Evolutionary conservation across 371 early-diverging fungal genomes (phyloP).

Genomic region (Syncephalastrum racemosum): DNA sequence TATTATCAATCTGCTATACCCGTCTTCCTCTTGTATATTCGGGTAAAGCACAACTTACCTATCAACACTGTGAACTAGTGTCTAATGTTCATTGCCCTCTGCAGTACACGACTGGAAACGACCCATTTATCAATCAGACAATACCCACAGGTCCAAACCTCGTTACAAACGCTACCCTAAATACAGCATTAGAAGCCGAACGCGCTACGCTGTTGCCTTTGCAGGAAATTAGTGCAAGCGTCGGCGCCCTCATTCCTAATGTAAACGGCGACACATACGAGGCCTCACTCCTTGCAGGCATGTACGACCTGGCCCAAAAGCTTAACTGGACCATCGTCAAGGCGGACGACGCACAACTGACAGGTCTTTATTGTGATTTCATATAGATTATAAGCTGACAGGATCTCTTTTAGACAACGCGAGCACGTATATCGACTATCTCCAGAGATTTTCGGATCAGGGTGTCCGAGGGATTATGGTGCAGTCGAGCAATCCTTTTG

Average conservation of each 20-base stretch:
- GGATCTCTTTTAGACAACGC: too few relatives aligned
- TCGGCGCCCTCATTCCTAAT: constrained; percentile 21
- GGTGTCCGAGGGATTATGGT: constrained; percentile 20
- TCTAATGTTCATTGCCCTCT: background rate
- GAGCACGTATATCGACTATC: background rate
- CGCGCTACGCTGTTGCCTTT: constrained; percentile 33
- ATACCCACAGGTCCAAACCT: constrained; percentile 32
- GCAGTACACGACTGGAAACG: constrained; percentile 37
- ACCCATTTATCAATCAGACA: constrained; percentile 28
- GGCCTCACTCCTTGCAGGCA: constrained; percentile 27
- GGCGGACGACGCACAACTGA: constrained; percentile 12
- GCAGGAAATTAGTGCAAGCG: constrained; percentile 8
- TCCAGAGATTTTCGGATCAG: constrained; percentile 6
- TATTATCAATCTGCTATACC: constrained; percentile 51
- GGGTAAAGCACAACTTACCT: constrained; percentile 13
- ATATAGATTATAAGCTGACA: too few relatives aligned
- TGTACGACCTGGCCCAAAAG: constrained; percentile 22
- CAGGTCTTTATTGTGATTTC: background rate
- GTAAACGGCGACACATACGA: constrained; percentile 27
- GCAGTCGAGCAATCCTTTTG: constrained; percentile 19
- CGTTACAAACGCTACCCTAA: constrained; percentile 26
- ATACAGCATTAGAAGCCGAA: constrained; percentile 20
- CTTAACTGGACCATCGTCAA: constrained; percentile 29
- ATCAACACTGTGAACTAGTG: background rate
- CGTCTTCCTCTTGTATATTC: constrained; percentile 35